Percentiles rank a stretch among this genome's conserved stretches.
Evolutionary conservation across 2,329 filamentous ascomycete genomes (phyloP).

Genomic region (Ophiocordyceps australis): DNA sequence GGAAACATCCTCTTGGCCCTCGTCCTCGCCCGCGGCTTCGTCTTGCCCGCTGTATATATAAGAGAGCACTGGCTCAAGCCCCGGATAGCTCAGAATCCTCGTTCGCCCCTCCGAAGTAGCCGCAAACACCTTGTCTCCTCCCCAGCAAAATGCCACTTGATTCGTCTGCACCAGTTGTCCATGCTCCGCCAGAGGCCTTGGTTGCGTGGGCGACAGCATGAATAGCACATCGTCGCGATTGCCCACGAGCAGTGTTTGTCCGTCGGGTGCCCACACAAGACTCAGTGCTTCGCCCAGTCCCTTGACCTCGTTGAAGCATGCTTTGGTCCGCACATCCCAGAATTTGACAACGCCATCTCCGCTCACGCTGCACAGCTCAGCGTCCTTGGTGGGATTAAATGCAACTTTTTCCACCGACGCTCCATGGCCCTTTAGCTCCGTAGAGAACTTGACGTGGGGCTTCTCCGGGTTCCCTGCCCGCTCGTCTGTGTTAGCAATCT

Average conservation of each 20-base stretch:
- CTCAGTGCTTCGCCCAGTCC: slow-evolving; percentile 50
- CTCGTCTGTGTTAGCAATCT: neutral
- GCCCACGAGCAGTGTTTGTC: slow-evolving; percentile 50
- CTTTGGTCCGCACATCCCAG: slow-evolving; percentile 63
- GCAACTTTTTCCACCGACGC: slow-evolving; percentile 55
- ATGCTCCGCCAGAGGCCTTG: slow-evolving; percentile 36
- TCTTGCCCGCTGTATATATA: slow-evolving; percentile 24
- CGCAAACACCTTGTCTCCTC: slow-evolving; percentile 50
- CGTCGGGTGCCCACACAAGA: slow-evolving; percentile 57
- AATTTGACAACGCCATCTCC: slow-evolving; percentile 58
- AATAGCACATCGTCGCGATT: slow-evolving; percentile 50
- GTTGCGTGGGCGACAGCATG: slow-evolving; percentile 40
- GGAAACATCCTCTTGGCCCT: too few relatives aligned
- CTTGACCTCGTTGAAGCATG: slow-evolving; percentile 50
- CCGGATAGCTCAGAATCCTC: slow-evolving; percentile 51
- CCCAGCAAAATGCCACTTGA: slow-evolving; percentile 57
- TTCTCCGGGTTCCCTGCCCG: slow-evolving; percentile 57
- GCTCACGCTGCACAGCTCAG: slow-evolving; percentile 58
- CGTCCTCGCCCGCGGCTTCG: too few relatives aligned
- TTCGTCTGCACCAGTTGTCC: slow-evolving; percentile 50
- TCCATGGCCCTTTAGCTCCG: slow-evolving; percentile 52
- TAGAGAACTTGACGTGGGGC: slow-evolving; percentile 54
- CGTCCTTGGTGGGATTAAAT: slow-evolving; percentile 62
- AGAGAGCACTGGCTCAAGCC: slow-evolving; percentile 35
- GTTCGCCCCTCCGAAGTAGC: slow-evolving; percentile 55